These are phyloP conservation scores for Kokia cookei DNA, from an alignment of 441 rosid species.

Conservation along the genomic window DNA sequence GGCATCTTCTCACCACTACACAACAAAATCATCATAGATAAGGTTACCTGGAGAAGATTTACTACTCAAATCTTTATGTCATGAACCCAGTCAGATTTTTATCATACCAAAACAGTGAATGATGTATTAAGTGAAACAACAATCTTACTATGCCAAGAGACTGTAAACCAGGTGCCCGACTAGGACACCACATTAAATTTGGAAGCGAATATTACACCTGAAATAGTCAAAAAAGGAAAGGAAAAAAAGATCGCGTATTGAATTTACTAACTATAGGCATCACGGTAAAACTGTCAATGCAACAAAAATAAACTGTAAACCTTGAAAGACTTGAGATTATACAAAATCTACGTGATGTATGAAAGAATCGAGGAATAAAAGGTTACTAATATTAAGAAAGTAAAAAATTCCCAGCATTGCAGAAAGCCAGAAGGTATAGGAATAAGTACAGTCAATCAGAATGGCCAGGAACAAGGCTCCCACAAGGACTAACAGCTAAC, in stretches of 20 bases:
- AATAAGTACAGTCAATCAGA: not conserved
- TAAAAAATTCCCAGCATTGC: not conserved
- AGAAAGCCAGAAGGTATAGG: not conserved
- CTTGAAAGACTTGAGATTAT: not conserved
- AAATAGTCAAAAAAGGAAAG: not conserved
- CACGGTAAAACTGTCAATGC: not conserved
- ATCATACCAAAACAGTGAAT: not conserved
- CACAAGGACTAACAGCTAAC: not conserved
- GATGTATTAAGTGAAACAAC: not conserved
- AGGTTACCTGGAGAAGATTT: conserved; percentile 2
- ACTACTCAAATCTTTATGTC: not conserved
- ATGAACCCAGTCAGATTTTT: not conserved
- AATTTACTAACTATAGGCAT: not conserved
- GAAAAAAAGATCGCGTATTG: not conserved
- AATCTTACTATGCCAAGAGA: not conserved
- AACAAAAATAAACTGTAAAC: not conserved
- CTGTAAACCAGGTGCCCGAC: not conserved
- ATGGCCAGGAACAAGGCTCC: not conserved
- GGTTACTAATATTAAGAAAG: not conserved
- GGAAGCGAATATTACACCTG: not conserved
- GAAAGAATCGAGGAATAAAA: not conserved
- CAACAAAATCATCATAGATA: conserved; percentile 9
- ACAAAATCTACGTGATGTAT: not conserved
- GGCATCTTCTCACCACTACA: conserved; percentile 37
- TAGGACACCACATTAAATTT: not conserved